A percentile compares a stretch with the other conserved stretches of the same genome.
These are phyloP conservation scores for Mycena pura DNA, from an alignment of 768 basidiomycete species.

Conservation along the genomic window DNA sequence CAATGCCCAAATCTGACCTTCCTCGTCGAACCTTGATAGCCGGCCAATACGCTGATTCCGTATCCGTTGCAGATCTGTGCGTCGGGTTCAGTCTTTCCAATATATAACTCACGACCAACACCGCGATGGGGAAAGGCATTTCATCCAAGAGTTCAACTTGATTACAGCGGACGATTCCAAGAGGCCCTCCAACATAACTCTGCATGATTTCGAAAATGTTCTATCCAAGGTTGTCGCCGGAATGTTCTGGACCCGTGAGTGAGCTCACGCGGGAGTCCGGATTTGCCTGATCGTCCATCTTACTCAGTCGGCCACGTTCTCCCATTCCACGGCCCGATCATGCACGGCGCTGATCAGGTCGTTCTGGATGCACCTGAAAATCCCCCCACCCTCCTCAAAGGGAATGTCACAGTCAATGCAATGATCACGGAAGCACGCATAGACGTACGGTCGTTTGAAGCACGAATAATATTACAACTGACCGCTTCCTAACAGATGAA, in stretches of 20 bases:
- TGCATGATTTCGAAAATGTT: background rate
- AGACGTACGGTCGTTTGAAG: too few relatives aligned
- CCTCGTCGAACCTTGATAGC: background rate
- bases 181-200: background rate
- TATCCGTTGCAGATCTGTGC: background rate
- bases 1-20: background rate
- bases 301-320: too few relatives aligned
- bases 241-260: background rate
- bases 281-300: too few relatives aligned
- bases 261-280: too few relatives aligned
- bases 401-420: too few relatives aligned
- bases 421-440: too few relatives aligned
- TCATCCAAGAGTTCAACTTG: background rate
- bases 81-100: background rate
- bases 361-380: too few relatives aligned
- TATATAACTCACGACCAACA: background rate
- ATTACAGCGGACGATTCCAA: background rate
- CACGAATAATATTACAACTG: background rate
- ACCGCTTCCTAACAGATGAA: background rate
- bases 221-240: background rate
- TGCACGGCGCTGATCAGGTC: too few relatives aligned
- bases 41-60: background rate
- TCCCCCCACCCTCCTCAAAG: too few relatives aligned
- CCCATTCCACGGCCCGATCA: too few relatives aligned
- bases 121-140: background rate